Percentiles rank a stretch among this genome's conserved stretches.
phyloP scores from a whole-genome alignment of 805 yeast species.

The Kodamaea kakaduensis region DNA sequence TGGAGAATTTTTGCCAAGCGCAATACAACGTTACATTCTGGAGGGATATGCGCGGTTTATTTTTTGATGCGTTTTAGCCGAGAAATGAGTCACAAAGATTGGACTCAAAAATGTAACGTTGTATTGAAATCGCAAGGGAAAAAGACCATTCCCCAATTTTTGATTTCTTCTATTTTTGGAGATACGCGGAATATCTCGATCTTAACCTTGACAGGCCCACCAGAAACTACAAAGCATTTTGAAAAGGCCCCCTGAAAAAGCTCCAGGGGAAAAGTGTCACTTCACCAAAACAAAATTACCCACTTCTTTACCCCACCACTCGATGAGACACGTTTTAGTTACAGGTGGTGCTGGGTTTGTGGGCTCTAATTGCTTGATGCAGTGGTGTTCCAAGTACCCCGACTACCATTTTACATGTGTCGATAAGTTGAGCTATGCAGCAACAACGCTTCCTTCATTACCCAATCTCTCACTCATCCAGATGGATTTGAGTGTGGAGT shows the following conservation, averaged over 20 bases:
- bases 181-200: no score
- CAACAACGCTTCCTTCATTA: slow-evolving; percentile 16
- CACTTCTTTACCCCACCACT: no score
- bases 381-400: slow-evolving; percentile 28
- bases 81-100: no score
- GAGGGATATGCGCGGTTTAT: slow-evolving; percentile 1
- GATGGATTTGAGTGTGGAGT: slow-evolving; percentile 34
- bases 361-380: slow-evolving; percentile 45
- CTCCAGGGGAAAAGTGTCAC: no score
- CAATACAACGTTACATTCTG: slow-evolving; percentile 7
- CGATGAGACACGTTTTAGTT: slow-evolving; percentile 31
- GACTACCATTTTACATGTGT: slow-evolving; percentile 37
- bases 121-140: no score
- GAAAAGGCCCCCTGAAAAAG: no score
- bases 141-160: no score
- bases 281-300: no score
- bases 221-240: no score
- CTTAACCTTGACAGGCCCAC: no score
- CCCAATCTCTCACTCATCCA: slow-evolving; percentile 22
- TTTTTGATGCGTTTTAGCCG: not conserved
- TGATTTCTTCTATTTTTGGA: no score
- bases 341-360: slow-evolving; percentile 60
- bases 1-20: not conserved
- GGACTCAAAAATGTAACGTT: no score
- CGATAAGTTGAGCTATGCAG: slow-evolving; percentile 48